Evolutionary conservation across 2,329 filamentous ascomycete genomes (phyloP).

Genomic region (Beauveria bassiana): DNA sequence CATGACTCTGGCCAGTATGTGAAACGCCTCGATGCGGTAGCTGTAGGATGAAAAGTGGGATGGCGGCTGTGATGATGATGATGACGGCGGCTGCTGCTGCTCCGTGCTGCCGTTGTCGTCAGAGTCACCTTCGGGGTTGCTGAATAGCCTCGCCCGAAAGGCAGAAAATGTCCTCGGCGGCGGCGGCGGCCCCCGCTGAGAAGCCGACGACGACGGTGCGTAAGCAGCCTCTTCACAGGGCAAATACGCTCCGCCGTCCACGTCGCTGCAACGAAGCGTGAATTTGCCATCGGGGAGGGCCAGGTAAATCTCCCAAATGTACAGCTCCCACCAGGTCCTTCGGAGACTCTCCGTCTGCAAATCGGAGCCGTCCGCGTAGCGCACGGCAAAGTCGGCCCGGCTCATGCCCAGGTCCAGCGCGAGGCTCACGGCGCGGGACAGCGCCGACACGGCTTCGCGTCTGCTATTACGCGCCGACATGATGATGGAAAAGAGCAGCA

Average conservation of each 20-base stretch:
- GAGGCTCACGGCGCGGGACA: neutral
- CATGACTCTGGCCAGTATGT: neutral
- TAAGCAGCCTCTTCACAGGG: neutral
- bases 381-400: neutral
- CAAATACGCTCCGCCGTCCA: neutral
- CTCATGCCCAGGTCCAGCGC: neutral
- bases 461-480: neutral
- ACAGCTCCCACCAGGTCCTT: neutral
- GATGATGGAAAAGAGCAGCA: neutral
- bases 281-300: neutral
- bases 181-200: neutral
- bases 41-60: neutral
- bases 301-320: neutral
- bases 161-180: neutral
- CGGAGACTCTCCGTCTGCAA: neutral
- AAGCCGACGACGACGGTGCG: too few species aligned
- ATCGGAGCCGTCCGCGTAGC: neutral
- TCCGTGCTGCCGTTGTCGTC: neutral
- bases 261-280: neutral
- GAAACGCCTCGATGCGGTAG: constrained; percentile 2
- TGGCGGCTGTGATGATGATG: neutral
- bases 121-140: neutral
- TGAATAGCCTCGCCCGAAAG: neutral
- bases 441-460: neutral
- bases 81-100: neutral